Conservation (phyloP, 1,139 yeast species). For the Diutina siamensis region DNA sequence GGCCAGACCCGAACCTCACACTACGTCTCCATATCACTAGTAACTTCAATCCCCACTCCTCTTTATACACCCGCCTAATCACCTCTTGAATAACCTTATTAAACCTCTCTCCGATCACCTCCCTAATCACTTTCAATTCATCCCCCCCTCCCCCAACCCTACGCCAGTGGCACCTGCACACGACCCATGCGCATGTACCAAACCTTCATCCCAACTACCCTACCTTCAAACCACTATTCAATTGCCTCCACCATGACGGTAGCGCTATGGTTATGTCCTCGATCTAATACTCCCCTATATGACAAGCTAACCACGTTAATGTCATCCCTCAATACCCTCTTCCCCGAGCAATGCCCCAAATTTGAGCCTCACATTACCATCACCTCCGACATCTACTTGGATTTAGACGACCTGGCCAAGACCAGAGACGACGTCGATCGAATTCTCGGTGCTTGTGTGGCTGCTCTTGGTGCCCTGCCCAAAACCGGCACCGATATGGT, state of each 20-base stretch:
- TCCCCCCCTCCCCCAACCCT: neutral
- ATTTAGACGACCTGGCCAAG: conserved; percentile 23
- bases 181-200: too few species aligned
- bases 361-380: conserved; percentile 76
- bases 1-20: too few species aligned
- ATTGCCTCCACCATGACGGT: conserved; percentile 14
- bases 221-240: neutral
- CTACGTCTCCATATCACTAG: too few species aligned
- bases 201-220: neutral
- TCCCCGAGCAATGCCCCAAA: conserved; percentile 53
- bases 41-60: too few species aligned
- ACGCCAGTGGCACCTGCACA: neutral
- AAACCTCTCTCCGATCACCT: too few species aligned
- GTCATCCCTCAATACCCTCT: conserved; percentile 53
- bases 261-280: conserved; percentile 74
- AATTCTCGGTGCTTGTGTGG: conserved; percentile 46
- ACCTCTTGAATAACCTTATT: too few species aligned
- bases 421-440: conserved; percentile 41
- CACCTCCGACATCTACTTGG: conserved; percentile 45
- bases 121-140: neutral
- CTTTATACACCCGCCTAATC: too few species aligned
- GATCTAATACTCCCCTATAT: conserved; percentile 37
- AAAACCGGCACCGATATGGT: neutral
- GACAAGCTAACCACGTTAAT: conserved; percentile 52
- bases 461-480: conserved; percentile 15